Conservation (phyloP, 1,139 yeast species). For the Yamadazyma diddensiae region DNA sequence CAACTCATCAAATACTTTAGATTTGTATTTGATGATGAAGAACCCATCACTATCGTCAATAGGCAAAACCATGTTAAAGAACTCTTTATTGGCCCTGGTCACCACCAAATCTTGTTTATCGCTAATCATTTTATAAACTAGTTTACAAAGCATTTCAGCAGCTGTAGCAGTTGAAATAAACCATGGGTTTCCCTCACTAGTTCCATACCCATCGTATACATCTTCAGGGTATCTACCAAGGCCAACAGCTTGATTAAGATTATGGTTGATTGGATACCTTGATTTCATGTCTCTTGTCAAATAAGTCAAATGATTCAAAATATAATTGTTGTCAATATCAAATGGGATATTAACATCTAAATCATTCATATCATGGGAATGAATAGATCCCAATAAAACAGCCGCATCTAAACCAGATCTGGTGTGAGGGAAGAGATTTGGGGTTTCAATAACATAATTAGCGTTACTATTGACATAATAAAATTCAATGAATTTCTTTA, state of each 20-base stretch:
- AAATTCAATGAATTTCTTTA: slow-evolving; percentile 33
- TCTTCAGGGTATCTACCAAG: slow-evolving; percentile 95
- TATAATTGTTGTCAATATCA: slow-evolving; percentile 51
- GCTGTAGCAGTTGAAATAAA: slow-evolving; percentile 83
- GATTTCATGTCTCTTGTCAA: slow-evolving; percentile 65
- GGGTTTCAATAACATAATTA: slow-evolving; percentile 70
- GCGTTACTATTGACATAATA: slow-evolving; percentile 39
- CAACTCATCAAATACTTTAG: slow-evolving; percentile 45
- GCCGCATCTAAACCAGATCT: slow-evolving; percentile 84
- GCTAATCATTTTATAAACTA: slow-evolving; percentile 24
- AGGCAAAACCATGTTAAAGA: slow-evolving; percentile 34
- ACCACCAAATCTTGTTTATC: slow-evolving; percentile 24
- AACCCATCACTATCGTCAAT: slow-evolving; percentile 28
- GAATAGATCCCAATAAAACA: slow-evolving; percentile 62
- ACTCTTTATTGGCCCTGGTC: slow-evolving; percentile 24
- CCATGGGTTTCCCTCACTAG: slow-evolving; percentile 92
- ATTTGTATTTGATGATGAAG: slow-evolving; percentile 36
- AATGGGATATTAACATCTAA: slow-evolving; percentile 45
- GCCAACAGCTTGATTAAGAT: slow-evolving; percentile 55
- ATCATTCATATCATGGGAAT: slow-evolving; percentile 52
- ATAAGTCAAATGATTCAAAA: slow-evolving; percentile 57
- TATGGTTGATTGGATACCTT: slow-evolving; percentile 72
- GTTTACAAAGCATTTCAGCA: slow-evolving; percentile 53
- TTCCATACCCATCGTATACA: slow-evolving; percentile 74
- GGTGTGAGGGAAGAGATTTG: slow-evolving; percentile 35